Evolutionary conservation across 108 stramenopile genomes (phyloP), one percentile per base, ranked within the genome.

Genomic region (Nitzschia inconspicua): DNA sequence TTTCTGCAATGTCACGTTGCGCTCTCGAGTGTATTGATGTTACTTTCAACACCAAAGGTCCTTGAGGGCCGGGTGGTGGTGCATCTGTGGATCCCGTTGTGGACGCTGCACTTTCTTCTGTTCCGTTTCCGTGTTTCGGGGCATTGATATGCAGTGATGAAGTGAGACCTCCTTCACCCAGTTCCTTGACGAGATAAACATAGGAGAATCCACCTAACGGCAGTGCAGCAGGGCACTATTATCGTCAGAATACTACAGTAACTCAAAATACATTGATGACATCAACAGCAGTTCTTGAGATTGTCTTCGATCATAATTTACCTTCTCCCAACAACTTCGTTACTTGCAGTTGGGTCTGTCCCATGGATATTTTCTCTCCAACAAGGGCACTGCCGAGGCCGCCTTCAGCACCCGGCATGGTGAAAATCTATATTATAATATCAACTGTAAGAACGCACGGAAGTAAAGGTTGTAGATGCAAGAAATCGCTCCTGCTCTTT

Each of bases 191-290:
- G 26, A 89, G 63, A 66, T 95, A 95, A 0, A 97, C 94, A 71
- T 86, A 95, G n/a, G 94, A 93, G 44, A 97, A 97, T 1, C 94
- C 96, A 40, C 91, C 85, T 80, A 16, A 23, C 34, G 31, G 24
- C 50, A 51, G 9, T 35, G 37, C 37, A 39, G 37, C n/a, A 14
- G 37, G 37, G 37, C n/a, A n/a, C n/a, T 14, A 39, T 39, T 39
- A n/a, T 39, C 37, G n/a, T 39, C 52, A 19, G 52, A 54, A 0
- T 34, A 19, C 4, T n/a, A 14, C 36, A 10, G 14, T 35, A 16
- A 22, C 3, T 27, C 24, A 42, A 44, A 0, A 29, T 29, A 18
- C 18, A 34, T 20, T 41, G 14, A 0, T 9, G 14, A 34, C 32
- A 20, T 30, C 44, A 49, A 30, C 16, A 49, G 1, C 7, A 51